Percentiles rank a stretch among this genome's conserved stretches.
Evolutionary conservation across 2,329 filamentous ascomycete species (phyloP).

Genomic region (Coniella lustricola): DNA sequence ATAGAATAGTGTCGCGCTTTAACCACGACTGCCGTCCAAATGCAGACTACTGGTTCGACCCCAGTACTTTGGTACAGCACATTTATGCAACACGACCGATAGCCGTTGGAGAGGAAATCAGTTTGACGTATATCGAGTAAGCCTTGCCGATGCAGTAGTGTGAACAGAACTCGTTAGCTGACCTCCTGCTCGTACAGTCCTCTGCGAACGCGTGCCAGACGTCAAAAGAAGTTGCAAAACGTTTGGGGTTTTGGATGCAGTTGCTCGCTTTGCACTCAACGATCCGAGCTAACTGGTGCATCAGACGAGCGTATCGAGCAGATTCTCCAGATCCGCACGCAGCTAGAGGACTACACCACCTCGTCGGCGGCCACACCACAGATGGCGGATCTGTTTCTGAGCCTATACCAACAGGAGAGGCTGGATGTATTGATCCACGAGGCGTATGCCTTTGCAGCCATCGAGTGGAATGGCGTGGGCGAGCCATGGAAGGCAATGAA

Average conservation of each 20-base stretch:
- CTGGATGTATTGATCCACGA: conserved; percentile 28
- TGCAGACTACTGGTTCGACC: conserved; percentile 36
- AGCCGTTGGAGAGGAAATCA: conserved; percentile 35
- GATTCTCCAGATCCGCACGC: conserved; percentile 25
- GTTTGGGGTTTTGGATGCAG: conserved; percentile 36
- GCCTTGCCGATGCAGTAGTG: conserved; percentile 2
- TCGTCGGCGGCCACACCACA: conserved; percentile 26
- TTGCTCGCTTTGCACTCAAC: conserved; percentile 32
- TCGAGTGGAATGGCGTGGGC: conserved; percentile 33
- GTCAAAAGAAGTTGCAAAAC: conserved; percentile 24
- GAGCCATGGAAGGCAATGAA: conserved; percentile 32
- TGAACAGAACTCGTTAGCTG: neutral
- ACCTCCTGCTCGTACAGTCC: conserved; percentile 18
- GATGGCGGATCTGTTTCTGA: conserved; percentile 33
- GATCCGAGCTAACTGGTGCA: conserved; percentile 20
- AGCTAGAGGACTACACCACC: conserved; percentile 26
- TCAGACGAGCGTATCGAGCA: conserved; percentile 32
- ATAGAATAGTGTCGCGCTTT: conserved; percentile 28
- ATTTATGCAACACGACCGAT: conserved; percentile 34
- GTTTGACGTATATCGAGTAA: conserved; percentile 35
- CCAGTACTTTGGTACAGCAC: conserved; percentile 30
- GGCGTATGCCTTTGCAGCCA: conserved; percentile 31
- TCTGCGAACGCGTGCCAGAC: conserved; percentile 23
- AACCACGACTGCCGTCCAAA: conserved; percentile 41
- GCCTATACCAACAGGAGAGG: conserved; percentile 33